Percentiles rank a stretch among this genome's conserved stretches.
Conservation (phyloP, 305 asterid genomes). For the Salvia sclarea region DNA sequence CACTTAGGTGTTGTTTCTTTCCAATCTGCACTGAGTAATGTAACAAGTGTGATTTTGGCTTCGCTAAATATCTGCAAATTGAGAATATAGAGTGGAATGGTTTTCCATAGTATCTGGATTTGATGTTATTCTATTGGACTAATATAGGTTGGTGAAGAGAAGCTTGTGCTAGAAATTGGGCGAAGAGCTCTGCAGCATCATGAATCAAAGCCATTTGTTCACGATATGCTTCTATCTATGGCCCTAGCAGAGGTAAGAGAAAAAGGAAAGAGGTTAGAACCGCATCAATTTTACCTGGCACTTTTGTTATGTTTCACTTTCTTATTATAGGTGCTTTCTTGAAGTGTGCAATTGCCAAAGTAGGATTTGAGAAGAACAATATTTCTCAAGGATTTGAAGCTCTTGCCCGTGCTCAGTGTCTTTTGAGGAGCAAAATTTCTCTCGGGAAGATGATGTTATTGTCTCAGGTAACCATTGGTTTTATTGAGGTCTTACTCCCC, state of each 20-base stretch:
- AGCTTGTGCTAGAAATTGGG: conserved; percentile 90
- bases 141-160: conserved; percentile 91
- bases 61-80: conserved; percentile 24
- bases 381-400: conserved; percentile 98
- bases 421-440: conserved; percentile 82
- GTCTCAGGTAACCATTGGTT: conserved; percentile 69
- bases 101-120: conserved; percentile 27
- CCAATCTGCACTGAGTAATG: conserved; percentile 21
- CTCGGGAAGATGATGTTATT: conserved; percentile 85
- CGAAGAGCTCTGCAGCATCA: conserved; percentile 76
- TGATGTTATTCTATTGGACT: conserved; percentile 39
- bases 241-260: conserved; percentile 96
- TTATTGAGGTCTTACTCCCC: conserved; percentile 7
- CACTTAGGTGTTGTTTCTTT: conserved; percentile 21
- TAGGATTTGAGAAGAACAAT: conserved; percentile 85
- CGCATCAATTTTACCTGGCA: conserved; percentile 40
- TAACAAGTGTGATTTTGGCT: conserved; percentile 10
- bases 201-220: conserved; percentile 79
- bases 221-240: conserved; percentile 91
- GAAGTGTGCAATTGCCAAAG: conserved; percentile 97
- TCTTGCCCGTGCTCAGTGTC: conserved; percentile 97
- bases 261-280: conserved; percentile 50
- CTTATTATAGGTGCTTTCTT: conserved; percentile 82
- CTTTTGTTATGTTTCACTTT: conserved; percentile 67
- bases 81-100: conserved; percentile 19